phyloP scores from a whole-genome alignment of 345 rosid genomes.

The Bretschneidera sinensis region DNA sequence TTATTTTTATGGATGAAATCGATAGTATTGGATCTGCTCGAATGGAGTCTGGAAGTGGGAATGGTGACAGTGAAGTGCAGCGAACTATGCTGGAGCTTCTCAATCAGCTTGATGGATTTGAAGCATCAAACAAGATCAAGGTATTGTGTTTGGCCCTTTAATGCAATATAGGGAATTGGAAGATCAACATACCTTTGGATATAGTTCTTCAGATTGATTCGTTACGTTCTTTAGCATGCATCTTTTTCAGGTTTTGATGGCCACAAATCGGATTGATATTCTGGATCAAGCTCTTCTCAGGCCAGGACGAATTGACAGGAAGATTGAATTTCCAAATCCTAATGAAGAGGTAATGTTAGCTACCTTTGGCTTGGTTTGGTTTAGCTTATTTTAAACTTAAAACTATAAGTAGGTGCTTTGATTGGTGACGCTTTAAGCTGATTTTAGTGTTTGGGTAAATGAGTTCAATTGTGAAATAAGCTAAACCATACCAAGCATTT shows the following conservation, averaged over 20 bases:
- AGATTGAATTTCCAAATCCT: constrained; percentile 97
- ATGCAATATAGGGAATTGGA: not conserved
- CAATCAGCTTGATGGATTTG: constrained; percentile 96
- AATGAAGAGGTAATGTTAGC: constrained; percentile 64
- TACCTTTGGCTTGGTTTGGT: too few relatives aligned
- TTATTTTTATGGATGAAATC: constrained; percentile 97
- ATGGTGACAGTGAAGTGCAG: constrained; percentile 97
- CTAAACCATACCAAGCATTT: too few relatives aligned
- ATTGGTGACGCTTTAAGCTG: too few relatives aligned
- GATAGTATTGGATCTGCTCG: constrained; percentile 99
- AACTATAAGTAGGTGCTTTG: too few relatives aligned
- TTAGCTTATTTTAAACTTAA: too few relatives aligned
- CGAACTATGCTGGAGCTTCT: constrained; percentile 99
- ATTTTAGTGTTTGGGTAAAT: too few relatives aligned
- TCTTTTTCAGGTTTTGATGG: constrained; percentile 93
- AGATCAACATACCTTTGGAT: not conserved
- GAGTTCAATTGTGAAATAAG: too few relatives aligned
- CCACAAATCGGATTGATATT: constrained; percentile 95
- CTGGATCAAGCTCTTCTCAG: constrained; percentile 98
- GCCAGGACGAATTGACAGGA: constrained; percentile 97
- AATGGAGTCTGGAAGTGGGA: constrained; percentile 99
- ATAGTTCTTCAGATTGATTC: not conserved
- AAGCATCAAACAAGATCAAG: constrained; percentile 99
- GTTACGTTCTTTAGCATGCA: not conserved
- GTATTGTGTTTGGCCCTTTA: constrained; percentile 22